Conservation (phyloP, 164 flowering plant genomes). For the Chimonanthus praecox region DNA sequence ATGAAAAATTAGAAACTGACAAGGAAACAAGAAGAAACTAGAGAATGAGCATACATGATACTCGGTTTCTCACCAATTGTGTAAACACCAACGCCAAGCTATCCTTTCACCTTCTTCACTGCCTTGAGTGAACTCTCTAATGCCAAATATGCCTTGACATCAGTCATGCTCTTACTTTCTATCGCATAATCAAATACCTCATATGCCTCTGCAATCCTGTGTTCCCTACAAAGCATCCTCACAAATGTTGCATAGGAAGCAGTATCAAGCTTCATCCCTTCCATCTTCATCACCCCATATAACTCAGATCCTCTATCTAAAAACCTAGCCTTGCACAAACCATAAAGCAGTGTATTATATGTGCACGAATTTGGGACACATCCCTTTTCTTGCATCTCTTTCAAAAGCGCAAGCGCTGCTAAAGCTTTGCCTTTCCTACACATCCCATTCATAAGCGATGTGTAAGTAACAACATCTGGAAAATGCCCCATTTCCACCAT, state of each 20-base stretch:
- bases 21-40: not conserved
- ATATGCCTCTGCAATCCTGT: slow-evolving; percentile 75
- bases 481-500: slow-evolving; percentile 70
- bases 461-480: slow-evolving; percentile 80
- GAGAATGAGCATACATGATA: not conserved
- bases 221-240: slow-evolving; percentile 64
- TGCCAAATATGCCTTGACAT: slow-evolving; percentile 60
- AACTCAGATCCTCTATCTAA: slow-evolving; percentile 60
- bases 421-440: slow-evolving; percentile 69
- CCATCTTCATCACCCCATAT: slow-evolving; percentile 53
- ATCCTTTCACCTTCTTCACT: slow-evolving; percentile 6
- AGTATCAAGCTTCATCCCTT: slow-evolving; percentile 61
- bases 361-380: slow-evolving; percentile 76
- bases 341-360: slow-evolving; percentile 78
- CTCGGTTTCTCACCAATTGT: no score
- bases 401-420: slow-evolving; percentile 61
- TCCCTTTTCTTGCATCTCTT: slow-evolving; percentile 72
- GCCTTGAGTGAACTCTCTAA: slow-evolving; percentile 64
- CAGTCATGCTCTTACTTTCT: slow-evolving; percentile 72
- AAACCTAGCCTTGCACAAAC: slow-evolving; percentile 64
- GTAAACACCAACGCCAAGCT: no score
- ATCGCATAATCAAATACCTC: slow-evolving; percentile 83
- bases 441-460: slow-evolving; percentile 92
- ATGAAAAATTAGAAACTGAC: not conserved
- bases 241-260: slow-evolving; percentile 69